phyloP scores from a whole-genome alignment of 352 stramenopile species.

The Thraustotheca clavata region DNA sequence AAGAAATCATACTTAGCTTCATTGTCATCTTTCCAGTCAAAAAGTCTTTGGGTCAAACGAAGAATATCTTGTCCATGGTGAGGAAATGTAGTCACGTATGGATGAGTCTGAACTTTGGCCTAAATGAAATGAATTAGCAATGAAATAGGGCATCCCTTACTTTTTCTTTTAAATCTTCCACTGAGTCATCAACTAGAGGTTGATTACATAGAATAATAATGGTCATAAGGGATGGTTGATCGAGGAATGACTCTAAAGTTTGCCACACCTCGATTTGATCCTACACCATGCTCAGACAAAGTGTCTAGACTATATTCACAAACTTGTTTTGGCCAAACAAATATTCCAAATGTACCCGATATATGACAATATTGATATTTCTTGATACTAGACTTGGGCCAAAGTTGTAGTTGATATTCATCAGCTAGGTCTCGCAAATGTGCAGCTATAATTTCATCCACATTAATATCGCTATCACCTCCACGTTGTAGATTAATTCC shows the following conservation, averaged over 20 bases:
- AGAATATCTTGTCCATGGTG: slow-evolving; percentile 22
- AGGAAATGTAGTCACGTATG: slow-evolving; percentile 7
- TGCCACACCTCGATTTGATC: slow-evolving; percentile 19
- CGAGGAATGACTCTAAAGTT: slow-evolving; percentile 14
- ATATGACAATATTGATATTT: slow-evolving; percentile 20
- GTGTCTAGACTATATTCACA: neutral
- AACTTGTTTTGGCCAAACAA: slow-evolving; percentile 21
- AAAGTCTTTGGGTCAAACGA: slow-evolving; percentile 16
- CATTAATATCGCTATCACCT: neutral
- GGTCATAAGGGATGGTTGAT: slow-evolving; percentile 5
- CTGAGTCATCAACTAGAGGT: slow-evolving; percentile 22
- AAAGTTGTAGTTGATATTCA: slow-evolving; percentile 28
- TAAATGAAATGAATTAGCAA: neutral
- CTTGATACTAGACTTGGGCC: slow-evolving; percentile 11
- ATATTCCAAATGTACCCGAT: slow-evolving; percentile 23
- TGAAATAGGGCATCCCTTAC: slow-evolving; percentile 11
- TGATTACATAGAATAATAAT: slow-evolving; percentile 23
- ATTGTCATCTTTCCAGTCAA: slow-evolving; percentile 20
- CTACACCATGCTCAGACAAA: neutral
- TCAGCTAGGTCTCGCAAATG: slow-evolving; percentile 20
- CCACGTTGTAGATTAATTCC: neutral
- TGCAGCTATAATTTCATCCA: neutral
- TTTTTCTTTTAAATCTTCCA: slow-evolving; percentile 23
- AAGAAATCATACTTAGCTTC: neutral
- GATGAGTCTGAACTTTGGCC: neutral